Percentiles rank a stretch among this genome's conserved stretches.
Conservation (phyloP, 352 stramenopile genomes). For the Phytophthora aleatoria region DNA sequence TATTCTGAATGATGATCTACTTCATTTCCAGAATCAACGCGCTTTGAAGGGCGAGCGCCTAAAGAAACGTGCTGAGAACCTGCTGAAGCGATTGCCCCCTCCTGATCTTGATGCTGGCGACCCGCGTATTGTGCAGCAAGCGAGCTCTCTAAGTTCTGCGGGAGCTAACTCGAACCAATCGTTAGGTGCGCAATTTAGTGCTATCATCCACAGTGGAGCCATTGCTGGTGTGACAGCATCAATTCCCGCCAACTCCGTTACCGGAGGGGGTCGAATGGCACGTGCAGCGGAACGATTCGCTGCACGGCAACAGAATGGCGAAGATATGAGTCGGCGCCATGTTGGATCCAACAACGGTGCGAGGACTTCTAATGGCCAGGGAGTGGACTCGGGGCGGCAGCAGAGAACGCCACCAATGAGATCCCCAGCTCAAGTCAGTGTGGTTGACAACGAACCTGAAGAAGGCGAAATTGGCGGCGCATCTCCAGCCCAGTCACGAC, state of each 20-base stretch:
- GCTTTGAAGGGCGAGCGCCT: constrained; percentile 82
- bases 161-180: constrained; percentile 56
- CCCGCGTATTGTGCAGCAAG: constrained; percentile 63
- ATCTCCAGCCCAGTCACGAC: constrained; percentile 35
- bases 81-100: constrained; percentile 74
- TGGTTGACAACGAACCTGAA: constrained; percentile 47
- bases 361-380: constrained; percentile 26
- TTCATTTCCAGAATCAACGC: constrained; percentile 81
- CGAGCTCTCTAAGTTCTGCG: constrained; percentile 41
- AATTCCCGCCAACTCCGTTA: constrained; percentile 17
- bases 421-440: constrained; percentile 20
- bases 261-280: constrained; percentile 63
- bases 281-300: constrained; percentile 68
- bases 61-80: constrained; percentile 85
- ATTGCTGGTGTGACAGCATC: constrained; percentile 41
- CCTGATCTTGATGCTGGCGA: constrained; percentile 61
- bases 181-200: constrained; percentile 70
- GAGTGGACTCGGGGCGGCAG: constrained; percentile 29
- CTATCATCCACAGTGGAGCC: constrained; percentile 70
- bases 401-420: constrained; percentile 40
- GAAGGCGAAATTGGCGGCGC: constrained; percentile 54
- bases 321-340: constrained; percentile 23
- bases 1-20: constrained; percentile 81
- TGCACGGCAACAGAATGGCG: constrained; percentile 46
- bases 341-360: constrained; percentile 24